These are phyloP conservation scores for Melanomma pulvis-pyrius DNA, from an alignment of 495 filamentous ascomycete genomes.

Conservation along the genomic window DNA sequence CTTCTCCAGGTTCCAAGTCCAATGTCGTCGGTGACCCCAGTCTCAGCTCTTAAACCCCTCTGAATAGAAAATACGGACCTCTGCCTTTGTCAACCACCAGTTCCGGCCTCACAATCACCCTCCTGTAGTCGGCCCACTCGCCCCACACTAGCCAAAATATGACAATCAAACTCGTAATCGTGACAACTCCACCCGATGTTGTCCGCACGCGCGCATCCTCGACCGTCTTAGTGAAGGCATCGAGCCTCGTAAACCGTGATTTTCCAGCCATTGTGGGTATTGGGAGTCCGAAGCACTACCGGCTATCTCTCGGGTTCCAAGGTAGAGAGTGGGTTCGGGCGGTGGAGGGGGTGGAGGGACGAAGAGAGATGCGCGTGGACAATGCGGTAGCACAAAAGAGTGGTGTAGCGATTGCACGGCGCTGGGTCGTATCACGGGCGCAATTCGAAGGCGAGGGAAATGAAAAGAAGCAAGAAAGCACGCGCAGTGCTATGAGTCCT, in stretches of 20 bases:
- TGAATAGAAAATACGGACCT: constrained; percentile 59
- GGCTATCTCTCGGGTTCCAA: background rate
- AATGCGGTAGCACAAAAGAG: background rate
- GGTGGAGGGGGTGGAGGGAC: background rate
- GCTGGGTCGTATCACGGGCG: background rate
- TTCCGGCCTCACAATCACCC: constrained; percentile 85
- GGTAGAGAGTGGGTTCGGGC: background rate
- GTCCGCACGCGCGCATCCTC: constrained; percentile 97
- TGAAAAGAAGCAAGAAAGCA: constrained; percentile 19
- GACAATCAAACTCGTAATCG: constrained; percentile 82
- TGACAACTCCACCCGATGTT: constrained; percentile 95
- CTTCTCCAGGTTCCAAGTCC: background rate
- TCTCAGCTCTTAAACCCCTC: background rate
- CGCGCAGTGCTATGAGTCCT: constrained; percentile 20
- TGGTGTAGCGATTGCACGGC: background rate
- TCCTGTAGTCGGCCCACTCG: constrained; percentile 92
- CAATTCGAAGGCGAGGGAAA: constrained; percentile 8
- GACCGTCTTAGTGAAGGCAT: constrained; percentile 98
- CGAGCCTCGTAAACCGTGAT: constrained; percentile 91
- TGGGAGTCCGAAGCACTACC: background rate
- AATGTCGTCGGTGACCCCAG: background rate
- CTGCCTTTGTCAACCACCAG: constrained; percentile 94
- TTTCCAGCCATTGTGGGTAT: constrained; percentile 59
- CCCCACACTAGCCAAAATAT: constrained; percentile 89
- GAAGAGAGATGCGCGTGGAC: background rate